Evolutionary conservation across 2,329 filamentous ascomycete species (phyloP).

Genomic region (Purpureocillium lavendulum): DNA sequence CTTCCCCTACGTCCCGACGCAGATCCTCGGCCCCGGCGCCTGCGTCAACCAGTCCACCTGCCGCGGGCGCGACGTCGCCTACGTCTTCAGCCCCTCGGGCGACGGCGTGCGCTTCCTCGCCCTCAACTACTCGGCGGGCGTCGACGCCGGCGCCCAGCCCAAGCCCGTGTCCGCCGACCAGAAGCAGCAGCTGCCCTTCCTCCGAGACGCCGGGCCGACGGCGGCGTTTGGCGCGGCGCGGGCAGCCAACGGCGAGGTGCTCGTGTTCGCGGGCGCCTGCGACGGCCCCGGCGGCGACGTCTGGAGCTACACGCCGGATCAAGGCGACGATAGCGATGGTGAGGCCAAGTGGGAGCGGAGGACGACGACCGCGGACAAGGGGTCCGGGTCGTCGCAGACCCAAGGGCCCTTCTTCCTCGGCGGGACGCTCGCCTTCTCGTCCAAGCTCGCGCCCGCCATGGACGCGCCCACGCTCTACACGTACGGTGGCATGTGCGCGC

Average conservation of each 20-base stretch:
- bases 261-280: slow-evolving; percentile 70
- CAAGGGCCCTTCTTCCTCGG: slow-evolving; percentile 42
- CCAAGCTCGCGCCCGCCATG: slow-evolving; percentile 42
- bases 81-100: slow-evolving; percentile 57
- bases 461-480: slow-evolving; percentile 55
- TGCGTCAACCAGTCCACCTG: slow-evolving; percentile 31
- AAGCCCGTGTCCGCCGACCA: slow-evolving; percentile 37
- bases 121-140: slow-evolving; percentile 53
- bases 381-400: slow-evolving; percentile 10
- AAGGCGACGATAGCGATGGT: background rate
- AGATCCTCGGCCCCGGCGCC: slow-evolving; percentile 50
- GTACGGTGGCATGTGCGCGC: slow-evolving; percentile 87
- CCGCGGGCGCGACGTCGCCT: slow-evolving; percentile 44
- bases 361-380: slow-evolving; percentile 14
- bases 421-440: slow-evolving; percentile 58
- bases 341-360: slow-evolving; percentile 16
- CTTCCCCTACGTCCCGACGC: slow-evolving; percentile 72
- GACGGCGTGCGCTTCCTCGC: slow-evolving; percentile 45
- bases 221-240: slow-evolving; percentile 61
- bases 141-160: slow-evolving; percentile 39
- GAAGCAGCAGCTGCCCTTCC: slow-evolving; percentile 57
- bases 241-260: slow-evolving; percentile 59
- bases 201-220: slow-evolving; percentile 32
- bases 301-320: slow-evolving; percentile 57
- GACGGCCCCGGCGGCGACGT: slow-evolving; percentile 44